These are phyloP conservation scores for Panellus pusillus DNA, from an alignment of 768 basidiomycete species.

Conservation along the genomic window DNA sequence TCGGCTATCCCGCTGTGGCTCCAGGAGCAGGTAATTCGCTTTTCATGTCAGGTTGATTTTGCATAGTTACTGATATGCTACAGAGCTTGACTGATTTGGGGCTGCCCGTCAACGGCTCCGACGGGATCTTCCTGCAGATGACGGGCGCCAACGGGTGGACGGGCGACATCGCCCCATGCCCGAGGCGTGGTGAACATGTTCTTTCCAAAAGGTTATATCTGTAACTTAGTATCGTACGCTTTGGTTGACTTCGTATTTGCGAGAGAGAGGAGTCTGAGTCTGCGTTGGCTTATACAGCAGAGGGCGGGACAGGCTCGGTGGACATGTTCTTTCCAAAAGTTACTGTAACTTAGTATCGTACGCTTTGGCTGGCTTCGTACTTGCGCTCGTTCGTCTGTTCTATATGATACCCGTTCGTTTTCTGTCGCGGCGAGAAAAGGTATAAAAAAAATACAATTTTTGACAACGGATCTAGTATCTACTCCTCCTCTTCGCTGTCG, in stretches of 20 bases:
- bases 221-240: background rate
- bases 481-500: conserved; percentile 67
- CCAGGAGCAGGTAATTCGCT: conserved; percentile 80
- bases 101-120: conserved; percentile 87
- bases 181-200: conserved; percentile 70
- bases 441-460: background rate
- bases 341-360: background rate
- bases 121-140: conserved; percentile 85
- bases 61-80: conserved; percentile 3
- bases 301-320: too few relatives aligned
- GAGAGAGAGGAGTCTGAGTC: too few relatives aligned
- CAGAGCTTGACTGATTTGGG: conserved; percentile 89
- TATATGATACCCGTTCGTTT: too few relatives aligned
- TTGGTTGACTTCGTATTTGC: too few relatives aligned
- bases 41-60: conserved; percentile 13
- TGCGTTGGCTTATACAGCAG: too few relatives aligned
- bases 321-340: too few relatives aligned
- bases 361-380: background rate
- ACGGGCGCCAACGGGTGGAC: conserved; percentile 72
- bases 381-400: too few relatives aligned
- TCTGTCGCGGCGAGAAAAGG: too few relatives aligned
- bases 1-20: conserved; percentile 88
- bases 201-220: too few relatives aligned
- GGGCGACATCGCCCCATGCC: conserved; percentile 76
- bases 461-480: conserved; percentile 13